These are phyloP conservation scores for Linum trigynum DNA, from an alignment of 345 rosid species.

Conservation along the genomic window DNA sequence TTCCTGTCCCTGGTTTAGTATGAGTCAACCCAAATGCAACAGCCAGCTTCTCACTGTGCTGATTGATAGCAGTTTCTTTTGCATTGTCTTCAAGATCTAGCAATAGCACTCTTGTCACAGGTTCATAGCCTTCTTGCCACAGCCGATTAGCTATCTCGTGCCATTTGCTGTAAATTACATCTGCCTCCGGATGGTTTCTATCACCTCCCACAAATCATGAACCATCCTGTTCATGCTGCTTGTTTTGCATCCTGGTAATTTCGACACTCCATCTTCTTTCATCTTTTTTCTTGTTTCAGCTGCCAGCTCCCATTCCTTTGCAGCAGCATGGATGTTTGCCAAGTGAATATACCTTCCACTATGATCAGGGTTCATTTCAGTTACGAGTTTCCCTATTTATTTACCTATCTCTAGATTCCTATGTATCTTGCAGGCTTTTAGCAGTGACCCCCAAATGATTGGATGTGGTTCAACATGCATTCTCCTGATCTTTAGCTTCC, in stretches of 20 bases:
- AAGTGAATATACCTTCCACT: conserved; percentile 52
- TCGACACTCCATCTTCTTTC: conserved; percentile 40
- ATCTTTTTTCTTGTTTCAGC: conserved; percentile 42
- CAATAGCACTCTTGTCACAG: conserved; percentile 27
- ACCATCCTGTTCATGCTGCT: conserved; percentile 40
- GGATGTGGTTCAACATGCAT: conserved; percentile 63
- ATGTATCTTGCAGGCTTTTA: conserved; percentile 55
- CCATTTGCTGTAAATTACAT: conserved; percentile 38
- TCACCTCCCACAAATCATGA: conserved; percentile 59
- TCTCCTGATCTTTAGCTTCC: conserved; percentile 36
- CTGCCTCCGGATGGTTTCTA: conserved; percentile 33
- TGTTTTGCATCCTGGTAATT: conserved; percentile 58
- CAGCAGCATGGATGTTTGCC: conserved; percentile 46
- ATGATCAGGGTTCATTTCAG: conserved; percentile 43
- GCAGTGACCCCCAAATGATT: conserved; percentile 53
- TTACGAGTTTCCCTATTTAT: conserved; percentile 39
- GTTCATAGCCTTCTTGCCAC: conserved; percentile 38
- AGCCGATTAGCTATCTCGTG: conserved; percentile 27
- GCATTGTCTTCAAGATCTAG: conserved; percentile 39
- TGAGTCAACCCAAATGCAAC: conserved; percentile 47
- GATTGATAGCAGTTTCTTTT: conserved; percentile 42
- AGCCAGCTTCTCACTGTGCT: conserved; percentile 66
- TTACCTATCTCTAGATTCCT: conserved; percentile 42
- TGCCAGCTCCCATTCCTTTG: conserved; percentile 50
- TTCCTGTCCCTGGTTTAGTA: conserved; percentile 32